Conservation (phyloP, 768 basidiomycete species). For the Amanita rimosa region DNA sequence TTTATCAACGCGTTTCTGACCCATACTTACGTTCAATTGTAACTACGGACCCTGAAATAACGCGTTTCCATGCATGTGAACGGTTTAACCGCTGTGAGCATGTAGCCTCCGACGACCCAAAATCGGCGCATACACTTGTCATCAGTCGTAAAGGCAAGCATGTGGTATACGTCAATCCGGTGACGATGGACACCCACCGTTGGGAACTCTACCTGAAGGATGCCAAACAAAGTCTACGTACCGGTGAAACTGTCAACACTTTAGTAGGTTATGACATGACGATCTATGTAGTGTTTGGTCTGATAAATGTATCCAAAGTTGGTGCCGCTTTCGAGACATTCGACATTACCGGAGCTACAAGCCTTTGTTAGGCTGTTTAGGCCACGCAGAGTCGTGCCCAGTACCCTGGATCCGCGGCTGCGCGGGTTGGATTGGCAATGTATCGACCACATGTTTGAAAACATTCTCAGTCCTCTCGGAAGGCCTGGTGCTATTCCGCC, state of each 20-base stretch:
- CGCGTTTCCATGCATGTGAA: constrained; percentile 93
- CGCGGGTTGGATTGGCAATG: constrained; percentile 60
- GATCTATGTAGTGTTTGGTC: neutral
- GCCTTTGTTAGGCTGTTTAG: constrained; percentile 73
- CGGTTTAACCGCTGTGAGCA: constrained; percentile 62
- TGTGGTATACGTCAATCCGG: constrained; percentile 81
- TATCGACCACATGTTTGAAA: constrained; percentile 58
- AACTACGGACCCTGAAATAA: constrained; percentile 45
- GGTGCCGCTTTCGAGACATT: constrained; percentile 80
- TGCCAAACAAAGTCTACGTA: constrained; percentile 25
- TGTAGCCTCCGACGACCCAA: constrained; percentile 30
- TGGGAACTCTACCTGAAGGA: constrained; percentile 35
- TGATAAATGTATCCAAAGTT: constrained; percentile 31
- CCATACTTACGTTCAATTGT: constrained; percentile 50
- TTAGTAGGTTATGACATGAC: constrained; percentile 38
- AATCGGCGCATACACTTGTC: constrained; percentile 16
- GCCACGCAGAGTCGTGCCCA: constrained; percentile 69
- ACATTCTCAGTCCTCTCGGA: constrained; percentile 31
- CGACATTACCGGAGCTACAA: constrained; percentile 77
- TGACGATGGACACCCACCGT: constrained; percentile 51
- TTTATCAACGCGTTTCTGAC: constrained; percentile 50
- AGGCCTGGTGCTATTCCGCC: neutral
- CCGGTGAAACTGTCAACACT: constrained; percentile 36
- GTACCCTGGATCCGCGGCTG: constrained; percentile 49
- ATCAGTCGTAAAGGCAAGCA: constrained; percentile 35